phyloP scores from a whole-genome alignment of 2,329 filamentous ascomycete genomes.

The Aureobasidium sp. region DNA sequence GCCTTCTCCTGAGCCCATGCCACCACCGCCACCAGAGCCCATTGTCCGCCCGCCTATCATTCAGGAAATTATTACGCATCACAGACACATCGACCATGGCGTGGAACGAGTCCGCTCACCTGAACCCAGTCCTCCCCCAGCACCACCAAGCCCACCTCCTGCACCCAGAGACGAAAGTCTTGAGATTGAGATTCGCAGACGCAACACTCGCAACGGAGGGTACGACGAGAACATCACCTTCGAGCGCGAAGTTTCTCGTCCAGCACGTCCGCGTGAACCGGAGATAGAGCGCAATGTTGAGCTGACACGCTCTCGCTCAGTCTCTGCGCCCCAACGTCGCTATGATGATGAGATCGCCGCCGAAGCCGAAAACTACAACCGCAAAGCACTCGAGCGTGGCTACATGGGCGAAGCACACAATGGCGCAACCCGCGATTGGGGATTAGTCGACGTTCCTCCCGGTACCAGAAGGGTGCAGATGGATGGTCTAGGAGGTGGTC shows the following conservation, averaged over 20 bases:
- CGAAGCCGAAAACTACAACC: conserved; percentile 55
- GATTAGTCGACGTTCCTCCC: conserved; percentile 74
- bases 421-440: conserved; percentile 70
- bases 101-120: conserved; percentile 35
- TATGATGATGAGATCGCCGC: conserved; percentile 43
- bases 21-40: conserved; percentile 46
- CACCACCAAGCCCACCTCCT: conserved; percentile 42
- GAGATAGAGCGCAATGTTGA: conserved; percentile 12
- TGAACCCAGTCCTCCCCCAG: conserved; percentile 31
- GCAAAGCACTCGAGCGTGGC: conserved; percentile 59
- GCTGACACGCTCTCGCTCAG: conserved; percentile 30
- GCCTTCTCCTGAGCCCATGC: conserved; percentile 42
- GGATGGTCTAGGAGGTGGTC: conserved; percentile 68
- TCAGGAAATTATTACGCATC: conserved; percentile 82
- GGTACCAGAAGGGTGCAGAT: conserved; percentile 75
- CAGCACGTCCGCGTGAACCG: neutral
- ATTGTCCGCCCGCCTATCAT: conserved; percentile 73
- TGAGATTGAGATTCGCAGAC: conserved; percentile 48
- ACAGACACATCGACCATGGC: conserved; percentile 78
- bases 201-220: conserved; percentile 39
- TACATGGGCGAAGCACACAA: conserved; percentile 65
- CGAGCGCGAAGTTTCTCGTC: conserved; percentile 27
- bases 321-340: conserved; percentile 35
- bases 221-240: conserved; percentile 62
- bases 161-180: conserved; percentile 39